phyloP scores from a whole-genome alignment of 2,329 filamentous ascomycete species.

The Lasiodiplodia theobromae region DNA sequence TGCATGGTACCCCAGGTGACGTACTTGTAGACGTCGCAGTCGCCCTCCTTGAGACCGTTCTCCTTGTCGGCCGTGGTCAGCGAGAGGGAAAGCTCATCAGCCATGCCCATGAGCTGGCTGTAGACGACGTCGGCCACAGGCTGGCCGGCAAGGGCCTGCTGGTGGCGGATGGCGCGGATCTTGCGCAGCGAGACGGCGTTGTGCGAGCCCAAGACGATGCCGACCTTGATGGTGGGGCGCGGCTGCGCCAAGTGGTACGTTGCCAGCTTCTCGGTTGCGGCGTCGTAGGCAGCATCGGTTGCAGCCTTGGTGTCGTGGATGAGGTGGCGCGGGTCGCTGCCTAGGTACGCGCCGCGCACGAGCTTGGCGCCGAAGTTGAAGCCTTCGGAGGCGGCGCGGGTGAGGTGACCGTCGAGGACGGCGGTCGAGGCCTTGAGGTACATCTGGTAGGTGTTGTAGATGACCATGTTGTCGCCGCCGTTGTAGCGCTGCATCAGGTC shows the following conservation, averaged over 20 bases:
- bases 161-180: slow-evolving; percentile 56
- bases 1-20: slow-evolving; percentile 64
- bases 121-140: slow-evolving; percentile 63
- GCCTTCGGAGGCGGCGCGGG: slow-evolving; percentile 52
- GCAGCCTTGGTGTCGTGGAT: slow-evolving; percentile 63
- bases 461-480: slow-evolving; percentile 57
- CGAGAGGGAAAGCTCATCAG: slow-evolving; percentile 80
- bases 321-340: slow-evolving; percentile 56
- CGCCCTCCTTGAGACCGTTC: slow-evolving; percentile 34
- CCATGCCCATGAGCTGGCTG: slow-evolving; percentile 93
- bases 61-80: slow-evolving; percentile 41
- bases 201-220: slow-evolving; percentile 80
- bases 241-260: slow-evolving; percentile 53
- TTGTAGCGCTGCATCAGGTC: slow-evolving; percentile 63
- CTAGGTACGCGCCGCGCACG: slow-evolving; percentile 65
- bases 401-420: slow-evolving; percentile 55
- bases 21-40: slow-evolving; percentile 60
- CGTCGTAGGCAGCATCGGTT: slow-evolving; percentile 71
- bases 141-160: slow-evolving; percentile 46
- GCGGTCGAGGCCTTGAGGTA: slow-evolving; percentile 60
- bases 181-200: slow-evolving; percentile 74
- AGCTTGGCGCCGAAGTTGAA: slow-evolving; percentile 65
- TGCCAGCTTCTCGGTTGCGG: slow-evolving; percentile 66
- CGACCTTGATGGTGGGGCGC: slow-evolving; percentile 49
- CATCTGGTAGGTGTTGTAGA: slow-evolving; percentile 72